Evolutionary conservation across 352 stramenopile species (phyloP), one percentile per base, ranked within the genome.

Genomic region (Peronospora destructor): DNA sequence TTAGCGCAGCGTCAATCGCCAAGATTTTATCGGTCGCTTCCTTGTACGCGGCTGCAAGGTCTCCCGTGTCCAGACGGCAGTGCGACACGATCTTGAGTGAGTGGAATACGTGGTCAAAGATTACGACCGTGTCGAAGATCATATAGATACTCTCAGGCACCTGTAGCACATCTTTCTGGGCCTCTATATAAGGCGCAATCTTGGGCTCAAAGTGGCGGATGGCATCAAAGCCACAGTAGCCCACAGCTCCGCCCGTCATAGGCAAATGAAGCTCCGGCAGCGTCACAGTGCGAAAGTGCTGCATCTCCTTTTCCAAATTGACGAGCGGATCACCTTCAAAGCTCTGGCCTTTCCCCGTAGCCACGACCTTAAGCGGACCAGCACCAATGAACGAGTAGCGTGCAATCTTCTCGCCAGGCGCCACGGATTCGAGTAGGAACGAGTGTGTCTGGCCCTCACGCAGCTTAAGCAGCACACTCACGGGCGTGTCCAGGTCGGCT

Each of bases 31-130:
- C 49, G 13, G 70, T 84, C 4, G 82, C 83, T 13, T 82, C 71
- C 37, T 76, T 68, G 53, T 92, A 95, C 7, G 82, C 82, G 6
- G 66, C 57, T 1, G 61, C 57, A 21, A 93, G 62, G 52, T 91
- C 64, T 12, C 43, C 62, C 14, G 76, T 87, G 61, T 90, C 76
- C 28, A 91, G 54, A 40, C 72, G 75, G 48, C 70, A 80, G 49
- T 95, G 85, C 30, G 79, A 91, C 16, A 94, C 79, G 42, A 95
- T 79, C 71, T 92, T 92, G 59, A 95, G 69, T 64, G 85, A 88
- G 65, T 95, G 83, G 59, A 91, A 91, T 7, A 92, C 83, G 64
- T 94, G 85, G 61, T 95, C 85, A 56, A 95, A 95, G 26, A 94
- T 82, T 35, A 95, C 76, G 34, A 93, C 71, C 45, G 83, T 93